Evolutionary conservation across 768 basidiomycete genomes (phyloP).

Genomic region (Cubamyces sp.): DNA sequence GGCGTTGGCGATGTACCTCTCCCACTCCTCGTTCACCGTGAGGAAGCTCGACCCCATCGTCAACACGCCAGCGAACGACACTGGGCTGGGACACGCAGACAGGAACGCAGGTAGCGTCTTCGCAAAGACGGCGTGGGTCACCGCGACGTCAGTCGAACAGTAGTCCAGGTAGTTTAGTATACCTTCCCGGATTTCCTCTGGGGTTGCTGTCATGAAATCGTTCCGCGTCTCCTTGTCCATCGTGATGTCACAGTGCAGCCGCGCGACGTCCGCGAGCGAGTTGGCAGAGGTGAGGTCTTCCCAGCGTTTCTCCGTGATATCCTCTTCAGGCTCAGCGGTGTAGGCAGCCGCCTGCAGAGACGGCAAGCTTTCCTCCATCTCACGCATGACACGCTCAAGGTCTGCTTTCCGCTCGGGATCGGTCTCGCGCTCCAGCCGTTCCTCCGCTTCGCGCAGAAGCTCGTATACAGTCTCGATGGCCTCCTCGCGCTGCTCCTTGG

Average conservation of each 20-base stretch:
- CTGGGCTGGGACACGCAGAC: slow-evolving; percentile 85
- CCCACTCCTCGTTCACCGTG: slow-evolving; percentile 90
- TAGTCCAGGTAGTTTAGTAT: slow-evolving; percentile 80
- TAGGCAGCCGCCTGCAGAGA: slow-evolving; percentile 44
- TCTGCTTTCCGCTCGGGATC: slow-evolving; percentile 43
- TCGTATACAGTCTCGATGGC: slow-evolving; percentile 65
- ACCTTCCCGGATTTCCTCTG: slow-evolving; percentile 64
- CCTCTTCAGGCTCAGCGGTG: slow-evolving; percentile 44
- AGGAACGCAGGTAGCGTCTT: slow-evolving; percentile 83
- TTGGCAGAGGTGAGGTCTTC: slow-evolving; percentile 92
- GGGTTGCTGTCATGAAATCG: slow-evolving; percentile 73
- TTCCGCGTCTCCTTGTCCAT: slow-evolving; percentile 79
- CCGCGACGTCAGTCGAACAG: slow-evolving; percentile 82
- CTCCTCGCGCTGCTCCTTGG: slow-evolving; percentile 60
- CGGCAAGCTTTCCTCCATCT: slow-evolving; percentile 47
- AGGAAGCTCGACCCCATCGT: slow-evolving; percentile 93
- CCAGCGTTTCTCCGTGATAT: slow-evolving; percentile 68
- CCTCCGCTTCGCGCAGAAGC: slow-evolving; percentile 48
- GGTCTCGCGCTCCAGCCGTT: slow-evolving; percentile 41
- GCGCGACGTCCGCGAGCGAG: slow-evolving; percentile 90
- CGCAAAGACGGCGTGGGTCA: slow-evolving; percentile 81
- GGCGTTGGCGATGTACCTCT: slow-evolving; percentile 76
- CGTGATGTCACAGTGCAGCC: slow-evolving; percentile 81
- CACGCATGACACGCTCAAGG: slow-evolving; percentile 43
- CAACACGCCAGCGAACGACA: slow-evolving; percentile 87